Conservation (phyloP, 371 early-diverging fungal genomes). For the Mucor ambiguus region DNA sequence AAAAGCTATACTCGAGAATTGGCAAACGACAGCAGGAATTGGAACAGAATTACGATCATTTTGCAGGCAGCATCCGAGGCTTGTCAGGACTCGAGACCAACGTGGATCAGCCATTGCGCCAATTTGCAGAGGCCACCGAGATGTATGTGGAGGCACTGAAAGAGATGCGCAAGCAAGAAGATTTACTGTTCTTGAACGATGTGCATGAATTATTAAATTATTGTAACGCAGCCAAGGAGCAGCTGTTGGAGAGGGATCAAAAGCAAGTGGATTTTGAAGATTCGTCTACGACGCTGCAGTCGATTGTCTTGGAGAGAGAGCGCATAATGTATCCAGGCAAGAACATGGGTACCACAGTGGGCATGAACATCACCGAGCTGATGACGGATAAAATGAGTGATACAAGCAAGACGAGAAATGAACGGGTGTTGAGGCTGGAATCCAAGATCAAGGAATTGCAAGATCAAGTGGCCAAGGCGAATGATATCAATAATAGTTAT, state of each 20-base stretch:
- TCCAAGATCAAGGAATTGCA: constrained; percentile 67
- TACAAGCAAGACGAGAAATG: constrained; percentile 71
- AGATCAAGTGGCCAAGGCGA: constrained; percentile 74
- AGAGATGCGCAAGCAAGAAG: constrained; percentile 75
- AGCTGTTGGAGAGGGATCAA: constrained; percentile 82
- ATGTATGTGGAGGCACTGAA: constrained; percentile 66
- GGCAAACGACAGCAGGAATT: constrained; percentile 78
- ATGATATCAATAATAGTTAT: constrained; percentile 71
- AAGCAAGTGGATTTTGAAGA: constrained; percentile 94
- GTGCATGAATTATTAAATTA: constrained; percentile 88
- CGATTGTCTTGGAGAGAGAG: constrained; percentile 64
- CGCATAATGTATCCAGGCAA: constrained; percentile 55
- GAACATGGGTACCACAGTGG: constrained; percentile 24
- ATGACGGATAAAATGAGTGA: constrained; percentile 87
- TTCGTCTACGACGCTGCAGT: constrained; percentile 72
- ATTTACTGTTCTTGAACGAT: constrained; percentile 74
- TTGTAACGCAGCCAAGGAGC: constrained; percentile 82
- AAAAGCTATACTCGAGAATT: constrained; percentile 76
- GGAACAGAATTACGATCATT: constrained; percentile 74
- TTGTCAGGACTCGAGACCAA: constrained; percentile 86
- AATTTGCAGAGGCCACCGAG: constrained; percentile 74
- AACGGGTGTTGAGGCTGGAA: constrained; percentile 71
- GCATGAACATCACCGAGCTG: constrained; percentile 70
- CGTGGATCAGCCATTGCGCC: constrained; percentile 72
- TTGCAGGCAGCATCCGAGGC: constrained; percentile 74